A percentile compares a stretch with the other conserved stretches of the same genome.
Conservation (phyloP, 345 rosid genomes). For the Eucalyptus albens region DNA sequence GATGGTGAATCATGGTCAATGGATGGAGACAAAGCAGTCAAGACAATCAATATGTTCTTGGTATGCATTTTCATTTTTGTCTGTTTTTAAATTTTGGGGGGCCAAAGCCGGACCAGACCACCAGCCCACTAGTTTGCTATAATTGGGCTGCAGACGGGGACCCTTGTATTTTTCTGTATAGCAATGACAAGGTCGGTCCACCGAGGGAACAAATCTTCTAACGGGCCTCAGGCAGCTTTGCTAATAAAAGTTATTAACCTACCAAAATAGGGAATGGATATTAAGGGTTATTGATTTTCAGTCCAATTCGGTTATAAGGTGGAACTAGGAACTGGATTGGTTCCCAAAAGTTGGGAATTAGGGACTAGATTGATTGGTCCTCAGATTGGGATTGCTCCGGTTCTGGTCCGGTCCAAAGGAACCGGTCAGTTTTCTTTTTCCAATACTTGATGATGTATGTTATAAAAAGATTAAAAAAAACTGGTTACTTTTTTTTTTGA, state of each 20-base stretch:
- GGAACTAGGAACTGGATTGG: accelerated
- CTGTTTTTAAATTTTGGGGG: not conserved
- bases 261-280: not conserved
- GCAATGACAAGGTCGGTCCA: not conserved
- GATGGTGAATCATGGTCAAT: not conserved
- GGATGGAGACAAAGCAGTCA: not conserved
- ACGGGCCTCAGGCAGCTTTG: not conserved
- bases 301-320: accelerated
- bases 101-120: not conserved
- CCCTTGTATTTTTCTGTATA: not conserved
- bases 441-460: accelerated
- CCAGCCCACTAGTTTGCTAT: not conserved
- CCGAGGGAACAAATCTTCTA: not conserved
- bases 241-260: not conserved
- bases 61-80: not conserved
- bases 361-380: accelerated
- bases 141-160: not conserved
- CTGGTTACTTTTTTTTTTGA: too few species aligned
- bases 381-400: accelerated
- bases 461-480: too few species aligned
- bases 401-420: accelerated
- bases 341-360: too few species aligned
- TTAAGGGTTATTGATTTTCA: not conserved
- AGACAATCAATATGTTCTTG: not conserved
- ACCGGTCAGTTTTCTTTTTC: too few species aligned